A percentile compares a stretch with the other conserved stretches of the same genome.
phyloP scores from a whole-genome alignment of 768 basidiomycete species.

The Tricholoma sp. region DNA sequence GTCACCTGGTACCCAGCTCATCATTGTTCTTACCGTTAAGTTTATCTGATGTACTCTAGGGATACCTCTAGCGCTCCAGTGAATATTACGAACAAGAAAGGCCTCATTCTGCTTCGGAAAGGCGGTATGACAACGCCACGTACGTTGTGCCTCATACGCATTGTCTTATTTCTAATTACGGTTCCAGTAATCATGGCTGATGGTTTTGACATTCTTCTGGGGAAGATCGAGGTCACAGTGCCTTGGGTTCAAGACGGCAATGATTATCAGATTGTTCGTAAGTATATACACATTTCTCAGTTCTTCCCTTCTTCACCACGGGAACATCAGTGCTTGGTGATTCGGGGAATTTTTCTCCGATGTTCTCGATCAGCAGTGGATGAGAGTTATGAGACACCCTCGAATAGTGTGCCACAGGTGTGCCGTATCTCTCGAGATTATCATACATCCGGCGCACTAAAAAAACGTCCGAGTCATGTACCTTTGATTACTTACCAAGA shows the following conservation, averaged over 20 bases:
- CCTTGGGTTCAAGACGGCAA: constrained; percentile 18
- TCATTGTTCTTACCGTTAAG: constrained; percentile 1
- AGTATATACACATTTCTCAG: constrained; percentile 7
- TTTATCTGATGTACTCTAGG: constrained; percentile 8
- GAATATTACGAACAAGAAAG: constrained; percentile 34
- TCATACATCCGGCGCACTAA: too few relatives aligned
- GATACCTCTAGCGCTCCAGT: constrained; percentile 25
- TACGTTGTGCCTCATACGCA: constrained; percentile 1
- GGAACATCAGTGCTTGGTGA: constrained; percentile 41
- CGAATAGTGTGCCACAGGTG: too few relatives aligned
- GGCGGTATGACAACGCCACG: constrained; percentile 19
- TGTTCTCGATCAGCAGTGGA: constrained; percentile 21
- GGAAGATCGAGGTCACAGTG: constrained; percentile 20
- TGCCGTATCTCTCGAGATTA: too few relatives aligned
- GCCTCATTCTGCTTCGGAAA: constrained; percentile 28
- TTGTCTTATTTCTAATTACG: background rate
- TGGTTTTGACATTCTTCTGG: constrained; percentile 21
- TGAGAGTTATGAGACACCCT: background rate
- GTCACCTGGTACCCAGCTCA: constrained; percentile 33
- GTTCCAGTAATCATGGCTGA: constrained; percentile 15
- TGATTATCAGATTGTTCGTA: constrained; percentile 22
- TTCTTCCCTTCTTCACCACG: background rate
- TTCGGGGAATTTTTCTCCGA: constrained; percentile 37
- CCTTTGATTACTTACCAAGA: too few relatives aligned
- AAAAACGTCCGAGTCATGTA: too few relatives aligned